Conservation (phyloP, 1,284 basidiomycete species). For the Paramarasmius palmivorus region DNA sequence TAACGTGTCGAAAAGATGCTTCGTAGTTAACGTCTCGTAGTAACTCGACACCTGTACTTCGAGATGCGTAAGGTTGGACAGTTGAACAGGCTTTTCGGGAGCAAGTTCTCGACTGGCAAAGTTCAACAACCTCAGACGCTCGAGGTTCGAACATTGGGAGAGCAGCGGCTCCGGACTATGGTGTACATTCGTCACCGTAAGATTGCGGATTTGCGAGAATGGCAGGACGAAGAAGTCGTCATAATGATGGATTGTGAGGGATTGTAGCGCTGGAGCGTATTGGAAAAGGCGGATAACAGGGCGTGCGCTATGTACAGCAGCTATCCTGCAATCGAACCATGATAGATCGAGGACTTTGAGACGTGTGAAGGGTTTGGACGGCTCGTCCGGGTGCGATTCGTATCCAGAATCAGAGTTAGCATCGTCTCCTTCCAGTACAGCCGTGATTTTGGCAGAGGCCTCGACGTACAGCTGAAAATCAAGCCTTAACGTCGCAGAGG, state of each 20-base stretch:
- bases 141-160: not conserved
- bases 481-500: not conserved
- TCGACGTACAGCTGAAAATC: not conserved
- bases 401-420: not conserved
- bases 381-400: not conserved
- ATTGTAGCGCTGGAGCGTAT: not conserved
- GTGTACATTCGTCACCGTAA: constrained; percentile 1
- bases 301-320: not conserved
- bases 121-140: not conserved
- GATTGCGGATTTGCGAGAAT: not conserved
- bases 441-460: not conserved
- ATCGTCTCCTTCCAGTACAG: not conserved
- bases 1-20: not conserved
- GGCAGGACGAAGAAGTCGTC: constrained; percentile 3
- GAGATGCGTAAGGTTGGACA: not conserved
- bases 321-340: constrained; percentile 1
- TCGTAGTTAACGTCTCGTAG: not conserved
- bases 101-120: not conserved
- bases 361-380: not conserved
- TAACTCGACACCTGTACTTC: not conserved
- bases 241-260: constrained; percentile 1
- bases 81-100: not conserved
- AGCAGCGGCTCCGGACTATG: not conserved
- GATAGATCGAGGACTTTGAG: not conserved
- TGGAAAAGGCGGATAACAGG: not conserved